phyloP scores from a whole-genome alignment of 805 yeast genomes.

The Candida quercuum region DNA sequence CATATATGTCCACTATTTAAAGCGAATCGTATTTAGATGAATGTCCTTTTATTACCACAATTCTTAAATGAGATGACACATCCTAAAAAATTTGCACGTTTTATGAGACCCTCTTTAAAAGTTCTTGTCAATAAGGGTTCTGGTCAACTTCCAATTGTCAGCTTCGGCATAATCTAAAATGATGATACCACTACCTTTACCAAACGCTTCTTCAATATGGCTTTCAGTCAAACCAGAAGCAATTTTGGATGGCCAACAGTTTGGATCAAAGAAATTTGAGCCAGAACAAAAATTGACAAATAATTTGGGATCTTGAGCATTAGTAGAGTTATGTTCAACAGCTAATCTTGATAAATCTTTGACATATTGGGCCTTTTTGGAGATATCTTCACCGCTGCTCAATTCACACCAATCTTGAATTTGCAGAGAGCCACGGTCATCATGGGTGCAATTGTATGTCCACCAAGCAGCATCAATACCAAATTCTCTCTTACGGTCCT shows the following conservation, averaged over 20 bases:
- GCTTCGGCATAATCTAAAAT: conserved; percentile 64
- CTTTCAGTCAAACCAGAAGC: conserved; percentile 44
- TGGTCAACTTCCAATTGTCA: conserved; percentile 54
- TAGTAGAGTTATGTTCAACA: conserved; percentile 38
- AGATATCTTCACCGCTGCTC: conserved; percentile 43
- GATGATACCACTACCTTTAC: conserved; percentile 56
- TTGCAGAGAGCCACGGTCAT: conserved; percentile 54
- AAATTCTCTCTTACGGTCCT: conserved; percentile 34
- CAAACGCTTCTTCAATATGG: conserved; percentile 42
- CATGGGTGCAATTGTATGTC: conserved; percentile 60
- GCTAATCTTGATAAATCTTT: conserved; percentile 52
- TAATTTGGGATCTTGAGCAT: conserved; percentile 44
- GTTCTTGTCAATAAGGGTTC: conserved; percentile 47
- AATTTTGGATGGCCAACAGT: conserved; percentile 71
- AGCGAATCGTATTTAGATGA: too few species aligned
- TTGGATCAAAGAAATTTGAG: conserved; percentile 62
- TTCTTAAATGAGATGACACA: too few species aligned
- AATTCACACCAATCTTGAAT: conserved; percentile 78
- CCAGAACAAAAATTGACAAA: conserved; percentile 72
- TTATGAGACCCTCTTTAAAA: conserved; percentile 16
- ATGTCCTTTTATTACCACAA: too few species aligned
- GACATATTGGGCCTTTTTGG: conserved; percentile 52
- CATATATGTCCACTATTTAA: too few species aligned
- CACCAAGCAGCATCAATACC: conserved; percentile 69
- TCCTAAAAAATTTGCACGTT: background rate